Conservation (phyloP, 2,329 filamentous ascomycete genomes). For the Pseudonectria buxi region DNA sequence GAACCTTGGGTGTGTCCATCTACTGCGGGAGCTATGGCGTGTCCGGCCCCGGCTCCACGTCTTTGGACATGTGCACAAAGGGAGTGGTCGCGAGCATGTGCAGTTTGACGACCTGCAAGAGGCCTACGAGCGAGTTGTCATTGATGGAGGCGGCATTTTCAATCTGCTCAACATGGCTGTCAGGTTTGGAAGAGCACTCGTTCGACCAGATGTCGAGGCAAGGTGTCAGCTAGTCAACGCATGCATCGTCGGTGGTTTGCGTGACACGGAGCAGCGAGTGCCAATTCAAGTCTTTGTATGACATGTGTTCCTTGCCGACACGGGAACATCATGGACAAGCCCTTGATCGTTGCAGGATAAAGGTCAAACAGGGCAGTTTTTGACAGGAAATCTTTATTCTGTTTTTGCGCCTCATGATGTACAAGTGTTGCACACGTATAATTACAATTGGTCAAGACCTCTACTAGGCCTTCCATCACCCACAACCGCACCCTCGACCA, state of each 20-base stretch:
- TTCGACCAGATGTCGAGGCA: too few species aligned
- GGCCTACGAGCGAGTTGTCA: slow-evolving; percentile 12
- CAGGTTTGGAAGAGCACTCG: too few species aligned
- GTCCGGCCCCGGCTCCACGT: slow-evolving; percentile 53
- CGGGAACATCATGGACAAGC: too few species aligned
- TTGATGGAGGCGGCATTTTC: too few species aligned
- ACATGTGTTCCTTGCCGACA: too few species aligned
- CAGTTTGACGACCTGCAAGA: slow-evolving; percentile 23
- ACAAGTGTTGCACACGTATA: slow-evolving; percentile 27
- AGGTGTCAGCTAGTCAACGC: too few species aligned
- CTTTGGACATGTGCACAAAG: slow-evolving; percentile 63
- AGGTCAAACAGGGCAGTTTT: neutral
- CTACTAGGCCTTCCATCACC: slow-evolving; percentile 9
- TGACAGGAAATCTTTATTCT: slow-evolving; percentile 19
- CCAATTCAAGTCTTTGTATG: too few species aligned
- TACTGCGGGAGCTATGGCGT: slow-evolving; percentile 42
- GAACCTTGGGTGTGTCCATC: slow-evolving; percentile 23
- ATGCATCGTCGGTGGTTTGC: too few species aligned
- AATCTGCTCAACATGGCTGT: too few species aligned
- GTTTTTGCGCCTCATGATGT: slow-evolving; percentile 25
- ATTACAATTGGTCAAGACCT: slow-evolving; percentile 22
- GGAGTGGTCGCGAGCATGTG: slow-evolving; percentile 26
- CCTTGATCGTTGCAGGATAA: too few species aligned
- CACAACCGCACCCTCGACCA: slow-evolving; percentile 5
- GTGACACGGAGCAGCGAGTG: too few species aligned